Base-by-base conservation (phyloP, 2,329 filamentous ascomycete genomes). In the Aspergillus tanneri region DNA sequence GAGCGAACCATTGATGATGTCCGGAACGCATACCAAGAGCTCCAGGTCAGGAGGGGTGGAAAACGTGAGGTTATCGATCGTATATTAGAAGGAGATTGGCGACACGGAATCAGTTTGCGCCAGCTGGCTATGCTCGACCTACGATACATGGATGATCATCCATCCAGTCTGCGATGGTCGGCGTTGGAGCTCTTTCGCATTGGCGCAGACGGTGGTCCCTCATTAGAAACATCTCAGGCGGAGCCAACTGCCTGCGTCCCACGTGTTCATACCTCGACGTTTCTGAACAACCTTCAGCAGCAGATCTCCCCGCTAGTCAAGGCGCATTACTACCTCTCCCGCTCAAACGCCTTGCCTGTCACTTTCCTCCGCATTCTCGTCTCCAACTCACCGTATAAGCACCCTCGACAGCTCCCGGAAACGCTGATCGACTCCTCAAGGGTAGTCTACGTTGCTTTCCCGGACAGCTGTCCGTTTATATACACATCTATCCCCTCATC, bases 401-500 rank as follows among this genome's bases (percentile, higher is more conserved):
- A 69, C 12, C 76, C 77, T 41, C 65, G 70, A 25, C 68, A 70
- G 59, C 57, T 46, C 5, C 55, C 66, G 18, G 67, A 63, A 48
- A 68, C 61, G 47, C 61, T 71, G 30, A 77, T 75, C n/a, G 84
- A 89, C 54, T 74, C 81, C 1, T 84, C 84, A 10, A 81, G 84
- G 54, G 86, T 87, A 2, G 80, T 95, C 30, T 93, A 89, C 61
- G 76, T 95, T 51, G 87, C 88, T 2, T 92, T 95, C 59, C 90
- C 90, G 0, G 85, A 92, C 61, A 86, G 85, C 25, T 86, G 87
- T 9, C 87, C 89, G 0, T 84, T 85, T 54, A 74, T 95, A 36
- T 95, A 89, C 66, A 76, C 81, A 6, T 83, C 80, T 1, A 66
- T 83, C 10, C 66, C 76, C 1, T 57, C 67, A 12, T 58, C 69